Evolutionary conservation across 805 yeast species (phyloP).

Genomic region (Starmerella kuoi): DNA sequence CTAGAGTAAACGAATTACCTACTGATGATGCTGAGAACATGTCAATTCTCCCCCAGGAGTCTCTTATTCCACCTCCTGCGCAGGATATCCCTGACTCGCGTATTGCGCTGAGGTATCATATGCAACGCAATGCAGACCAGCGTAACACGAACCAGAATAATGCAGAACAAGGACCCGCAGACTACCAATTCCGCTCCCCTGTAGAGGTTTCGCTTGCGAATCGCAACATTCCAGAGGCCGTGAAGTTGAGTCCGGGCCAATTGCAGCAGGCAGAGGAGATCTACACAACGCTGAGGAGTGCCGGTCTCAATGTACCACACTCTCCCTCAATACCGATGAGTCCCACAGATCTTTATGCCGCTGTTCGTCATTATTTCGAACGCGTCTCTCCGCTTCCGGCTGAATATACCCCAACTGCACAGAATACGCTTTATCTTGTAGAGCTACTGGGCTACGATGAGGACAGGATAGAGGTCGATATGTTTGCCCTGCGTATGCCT

Average conservation of each 20-base stretch:
- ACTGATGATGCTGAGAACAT: conserved; percentile 1
- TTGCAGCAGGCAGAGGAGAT: background rate
- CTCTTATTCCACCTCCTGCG: background rate
- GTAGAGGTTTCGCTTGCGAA: background rate
- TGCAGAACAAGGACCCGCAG: no score
- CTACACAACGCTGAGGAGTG: background rate
- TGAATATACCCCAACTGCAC: background rate
- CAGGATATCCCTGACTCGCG: conserved; percentile 1
- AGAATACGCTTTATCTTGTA: background rate
- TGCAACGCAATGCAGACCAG: no score
- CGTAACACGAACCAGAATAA: no score
- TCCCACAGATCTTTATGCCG: conserved; percentile 2
- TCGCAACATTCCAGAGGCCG: background rate
- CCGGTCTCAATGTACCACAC: conserved; percentile 2
- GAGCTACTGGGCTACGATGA: background rate
- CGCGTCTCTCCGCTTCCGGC: conserved; percentile 5
- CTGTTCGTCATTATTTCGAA: conserved; percentile 2
- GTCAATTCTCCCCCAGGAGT: conserved; percentile 1
- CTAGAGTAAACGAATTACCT: background rate
- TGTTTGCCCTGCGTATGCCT: background rate
- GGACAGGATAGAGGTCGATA: background rate
- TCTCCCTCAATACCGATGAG: background rate
- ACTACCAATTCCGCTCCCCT: no score
- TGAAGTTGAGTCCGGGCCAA: background rate
- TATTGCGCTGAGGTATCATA: background rate